Percentiles rank a stretch among this genome's conserved stretches.
Conservation (phyloP, 129 eudicot species). For the Flaveria sonorensis region DNA sequence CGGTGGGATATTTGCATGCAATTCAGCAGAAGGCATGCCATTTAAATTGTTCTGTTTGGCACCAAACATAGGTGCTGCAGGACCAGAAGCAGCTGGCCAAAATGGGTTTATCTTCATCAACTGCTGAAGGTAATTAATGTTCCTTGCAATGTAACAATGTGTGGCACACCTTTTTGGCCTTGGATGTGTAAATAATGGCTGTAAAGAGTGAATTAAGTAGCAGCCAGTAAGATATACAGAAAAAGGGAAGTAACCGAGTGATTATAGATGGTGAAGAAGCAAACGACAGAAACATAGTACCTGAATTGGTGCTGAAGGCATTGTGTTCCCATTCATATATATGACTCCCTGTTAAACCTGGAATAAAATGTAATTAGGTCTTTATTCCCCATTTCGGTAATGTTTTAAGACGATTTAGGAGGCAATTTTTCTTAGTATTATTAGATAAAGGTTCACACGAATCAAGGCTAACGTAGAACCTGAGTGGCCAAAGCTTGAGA, state of each 20-base stretch:
- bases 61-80: too few relatives aligned
- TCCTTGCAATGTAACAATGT: too few relatives aligned
- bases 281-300: slow-evolving; percentile 32
- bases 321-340: slow-evolving; percentile 68
- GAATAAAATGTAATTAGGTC: too few relatives aligned
- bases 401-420: neutral
- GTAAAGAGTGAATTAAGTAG: slow-evolving; percentile 21
- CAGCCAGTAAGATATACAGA: neutral
- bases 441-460: neutral
- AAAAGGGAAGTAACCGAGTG: neutral
- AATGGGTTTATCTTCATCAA: too few relatives aligned
- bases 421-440: neutral
- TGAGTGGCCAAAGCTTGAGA: slow-evolving; percentile 79
- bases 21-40: too few relatives aligned
- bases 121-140: too few relatives aligned
- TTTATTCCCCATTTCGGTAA: neutral
- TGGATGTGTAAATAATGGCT: slow-evolving; percentile 86
- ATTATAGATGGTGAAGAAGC: neutral
- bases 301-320: too few relatives aligned
- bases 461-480: slow-evolving; percentile 44
- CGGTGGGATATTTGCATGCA: slow-evolving; percentile 43
- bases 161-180: slow-evolving; percentile 92
- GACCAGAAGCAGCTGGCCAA: too few relatives aligned
- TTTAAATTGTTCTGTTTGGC: too few relatives aligned
- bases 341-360: slow-evolving; percentile 73